Evolutionary conservation across 306 rosid genomes (phyloP).

Genomic region (Sicyos baderoa): DNA sequence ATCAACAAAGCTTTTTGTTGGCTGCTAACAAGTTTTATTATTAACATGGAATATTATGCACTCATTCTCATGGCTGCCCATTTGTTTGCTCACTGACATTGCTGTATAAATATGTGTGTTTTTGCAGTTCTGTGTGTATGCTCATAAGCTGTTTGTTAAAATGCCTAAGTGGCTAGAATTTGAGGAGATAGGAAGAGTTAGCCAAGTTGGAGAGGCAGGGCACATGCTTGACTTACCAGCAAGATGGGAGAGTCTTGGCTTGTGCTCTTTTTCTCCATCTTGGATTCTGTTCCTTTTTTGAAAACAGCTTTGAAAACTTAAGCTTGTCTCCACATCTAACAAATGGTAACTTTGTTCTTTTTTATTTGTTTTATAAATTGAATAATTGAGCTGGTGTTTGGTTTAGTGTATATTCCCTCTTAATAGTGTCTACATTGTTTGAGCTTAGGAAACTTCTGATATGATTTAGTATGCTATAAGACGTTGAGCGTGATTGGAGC

Average conservation of each 20-base stretch:
- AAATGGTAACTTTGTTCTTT: slow-evolving; percentile 17
- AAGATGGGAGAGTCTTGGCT: slow-evolving; percentile 25
- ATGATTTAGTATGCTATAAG: not conserved
- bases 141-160: slow-evolving; percentile 3
- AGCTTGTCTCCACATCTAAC: not conserved
- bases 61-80: slow-evolving; percentile 1
- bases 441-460: not conserved
- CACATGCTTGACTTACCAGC: slow-evolving; percentile 48
- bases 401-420: not conserved
- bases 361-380: not conserved
- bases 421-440: not conserved
- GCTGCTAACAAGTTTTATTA: slow-evolving; percentile 2
- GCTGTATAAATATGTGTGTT: slow-evolving; percentile 19
- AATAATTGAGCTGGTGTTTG: not conserved
- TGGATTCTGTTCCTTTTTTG: slow-evolving; percentile 43
- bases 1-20: slow-evolving; percentile 7
- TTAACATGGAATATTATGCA: not conserved
- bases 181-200: slow-evolving; percentile 26
- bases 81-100: slow-evolving; percentile 9
- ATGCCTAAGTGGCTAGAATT: not conserved
- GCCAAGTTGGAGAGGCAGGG: slow-evolving; percentile 86
- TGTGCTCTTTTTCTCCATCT: slow-evolving; percentile 60
- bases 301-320: slow-evolving; percentile 7
- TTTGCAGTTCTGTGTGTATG: slow-evolving; percentile 1
- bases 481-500: too few species aligned